phyloP scores from a whole-genome alignment of 192 early-diverging fungal genomes.

The Coemansia sp. region DNA sequence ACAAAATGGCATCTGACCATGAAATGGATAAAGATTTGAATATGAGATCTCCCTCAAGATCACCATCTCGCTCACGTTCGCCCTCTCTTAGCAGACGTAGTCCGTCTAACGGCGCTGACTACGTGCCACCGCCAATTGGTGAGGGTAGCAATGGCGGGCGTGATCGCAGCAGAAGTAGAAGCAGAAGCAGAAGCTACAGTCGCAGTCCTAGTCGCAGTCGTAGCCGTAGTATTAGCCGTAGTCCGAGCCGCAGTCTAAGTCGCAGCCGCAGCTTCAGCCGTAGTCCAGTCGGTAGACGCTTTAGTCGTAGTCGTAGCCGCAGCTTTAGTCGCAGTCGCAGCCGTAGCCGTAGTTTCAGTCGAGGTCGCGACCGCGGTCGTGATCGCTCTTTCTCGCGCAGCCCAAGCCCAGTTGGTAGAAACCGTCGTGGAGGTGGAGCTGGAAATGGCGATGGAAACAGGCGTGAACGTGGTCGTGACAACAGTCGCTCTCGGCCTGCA shows the following conservation, averaged over 20 bases:
- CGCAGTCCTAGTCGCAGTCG: constrained; percentile 7
- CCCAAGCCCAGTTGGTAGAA: constrained; percentile 9
- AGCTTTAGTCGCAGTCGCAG: constrained; percentile 13
- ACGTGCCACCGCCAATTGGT: constrained; percentile 28
- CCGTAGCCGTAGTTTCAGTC: constrained; percentile 23
- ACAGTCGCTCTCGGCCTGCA: no score
- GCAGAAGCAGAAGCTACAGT: constrained; percentile 13
- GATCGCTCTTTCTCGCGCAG: constrained; percentile 23
- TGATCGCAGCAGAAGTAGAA: constrained; percentile 12
- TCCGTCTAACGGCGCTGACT: constrained; percentile 9
- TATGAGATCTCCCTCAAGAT: constrained; percentile 15
- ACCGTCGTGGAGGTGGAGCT: neutral
- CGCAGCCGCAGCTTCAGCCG: constrained; percentile 1
- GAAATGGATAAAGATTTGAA: constrained; percentile 3
- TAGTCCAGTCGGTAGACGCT: neutral
- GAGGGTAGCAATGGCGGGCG: neutral
- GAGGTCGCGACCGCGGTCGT: constrained; percentile 8
- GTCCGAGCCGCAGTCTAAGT: constrained; percentile 9
- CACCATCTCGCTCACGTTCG: constrained; percentile 23
- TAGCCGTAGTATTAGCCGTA: constrained; percentile 17
- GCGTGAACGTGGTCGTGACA: no score
- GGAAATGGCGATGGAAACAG: neutral
- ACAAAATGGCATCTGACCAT: constrained; percentile 7
- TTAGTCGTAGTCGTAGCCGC: neutral
- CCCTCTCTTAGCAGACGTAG: constrained; percentile 14